phyloP scores from a whole-genome alignment of 495 filamentous ascomycete genomes.

The Talaromyces trachyspermus region DNA sequence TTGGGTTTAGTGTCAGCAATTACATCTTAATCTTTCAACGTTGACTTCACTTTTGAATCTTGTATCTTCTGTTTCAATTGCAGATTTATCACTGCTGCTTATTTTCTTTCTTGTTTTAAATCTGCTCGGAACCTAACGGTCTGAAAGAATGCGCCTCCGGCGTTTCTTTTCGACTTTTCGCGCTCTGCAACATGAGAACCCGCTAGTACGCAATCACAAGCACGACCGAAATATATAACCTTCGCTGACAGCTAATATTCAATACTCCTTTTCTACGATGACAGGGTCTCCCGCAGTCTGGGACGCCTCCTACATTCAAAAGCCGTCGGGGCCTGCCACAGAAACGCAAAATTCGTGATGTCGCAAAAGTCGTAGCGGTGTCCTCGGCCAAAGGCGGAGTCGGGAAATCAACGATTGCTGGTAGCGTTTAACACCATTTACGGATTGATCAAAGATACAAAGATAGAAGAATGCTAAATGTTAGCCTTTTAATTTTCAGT shows the following conservation, averaged over 20 bases:
- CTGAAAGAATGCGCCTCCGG: conserved; percentile 10
- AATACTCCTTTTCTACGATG: neutral
- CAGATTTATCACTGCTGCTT: too few species aligned
- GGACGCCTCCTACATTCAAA: conserved; percentile 62
- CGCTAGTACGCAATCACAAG: conserved; percentile 70
- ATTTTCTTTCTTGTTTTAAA: too few species aligned
- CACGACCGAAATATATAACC: too few species aligned
- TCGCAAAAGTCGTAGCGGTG: conserved; percentile 82
- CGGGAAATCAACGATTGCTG: conserved; percentile 89
- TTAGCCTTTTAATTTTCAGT: conserved; percentile 34
- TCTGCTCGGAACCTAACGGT: too few species aligned
- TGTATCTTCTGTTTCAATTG: too few species aligned
- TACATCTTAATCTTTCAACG: neutral
- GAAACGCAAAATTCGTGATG: conserved; percentile 69
- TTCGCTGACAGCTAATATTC: too few species aligned
- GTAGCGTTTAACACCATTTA: conserved; percentile 28
- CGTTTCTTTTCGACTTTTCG: conserved; percentile 57
- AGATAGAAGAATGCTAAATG: neutral
- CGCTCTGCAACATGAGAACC: conserved; percentile 78
- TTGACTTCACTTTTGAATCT: neutral
- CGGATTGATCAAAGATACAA: neutral
- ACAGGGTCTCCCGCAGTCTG: conserved; percentile 75
- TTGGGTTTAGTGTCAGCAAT: neutral
- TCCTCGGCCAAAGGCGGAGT: conserved; percentile 96
- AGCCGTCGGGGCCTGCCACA: conserved; percentile 79